phyloP scores from a whole-genome alignment of 2,329 filamentous ascomycete genomes.

The Sporothrix brunneoviolacea region DNA sequence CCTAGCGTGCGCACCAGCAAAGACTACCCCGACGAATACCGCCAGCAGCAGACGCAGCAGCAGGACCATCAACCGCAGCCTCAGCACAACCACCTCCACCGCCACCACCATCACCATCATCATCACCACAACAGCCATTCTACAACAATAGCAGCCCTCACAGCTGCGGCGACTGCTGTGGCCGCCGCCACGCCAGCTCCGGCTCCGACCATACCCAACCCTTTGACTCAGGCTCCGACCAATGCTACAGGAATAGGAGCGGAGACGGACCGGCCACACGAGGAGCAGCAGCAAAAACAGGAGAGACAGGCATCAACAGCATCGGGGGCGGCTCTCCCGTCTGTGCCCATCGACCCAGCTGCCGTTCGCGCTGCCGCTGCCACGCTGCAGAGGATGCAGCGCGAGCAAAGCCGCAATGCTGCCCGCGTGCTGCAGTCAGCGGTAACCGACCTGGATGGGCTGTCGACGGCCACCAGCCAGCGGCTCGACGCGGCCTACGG shows the following conservation, averaged over 20 bases:
- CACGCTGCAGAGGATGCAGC: conserved; percentile 14
- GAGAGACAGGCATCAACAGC: neutral
- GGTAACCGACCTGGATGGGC: conserved; percentile 9
- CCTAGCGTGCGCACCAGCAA: conserved; percentile 8
- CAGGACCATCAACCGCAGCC: neutral
- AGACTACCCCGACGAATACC: neutral
- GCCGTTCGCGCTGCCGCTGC: conserved; percentile 17
- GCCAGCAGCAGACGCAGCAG: neutral
- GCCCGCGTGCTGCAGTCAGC: conserved; percentile 12
- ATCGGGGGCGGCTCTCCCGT: neutral
- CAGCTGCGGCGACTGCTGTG: conserved; percentile 7
- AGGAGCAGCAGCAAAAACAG: neutral
- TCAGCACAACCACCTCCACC: neutral
- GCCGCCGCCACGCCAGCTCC: conserved; percentile 7
- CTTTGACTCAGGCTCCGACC: neutral
- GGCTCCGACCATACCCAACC: neutral
- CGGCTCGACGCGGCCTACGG: conserved; percentile 70
- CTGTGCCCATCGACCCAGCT: neutral
- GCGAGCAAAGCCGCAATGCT: conserved; percentile 11
- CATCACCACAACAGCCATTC: conserved; percentile 5
- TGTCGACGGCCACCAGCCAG: conserved; percentile 54
- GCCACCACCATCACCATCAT: neutral
- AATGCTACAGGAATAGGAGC: neutral
- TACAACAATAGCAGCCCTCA: conserved; percentile 13
- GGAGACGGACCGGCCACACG: neutral